Conservation (phyloP, 108 stramenopile genomes). For the Nitzschia inconspicua region DNA sequence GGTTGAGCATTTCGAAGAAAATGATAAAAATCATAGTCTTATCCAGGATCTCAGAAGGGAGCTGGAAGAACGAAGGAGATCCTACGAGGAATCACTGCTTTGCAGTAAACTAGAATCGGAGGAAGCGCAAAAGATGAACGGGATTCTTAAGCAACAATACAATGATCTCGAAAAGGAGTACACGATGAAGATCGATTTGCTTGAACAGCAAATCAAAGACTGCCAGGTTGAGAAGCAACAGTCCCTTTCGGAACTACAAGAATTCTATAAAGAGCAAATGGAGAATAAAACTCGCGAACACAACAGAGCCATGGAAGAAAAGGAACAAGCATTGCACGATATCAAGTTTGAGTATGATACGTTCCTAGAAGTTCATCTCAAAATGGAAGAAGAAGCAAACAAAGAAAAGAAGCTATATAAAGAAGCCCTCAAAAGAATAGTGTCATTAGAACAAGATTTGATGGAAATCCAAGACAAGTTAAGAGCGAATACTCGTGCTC, state of each 20-base stretch:
- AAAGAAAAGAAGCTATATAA: neutral
- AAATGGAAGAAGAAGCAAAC: slow-evolving; percentile 4
- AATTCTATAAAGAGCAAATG: neutral
- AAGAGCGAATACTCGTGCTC: neutral
- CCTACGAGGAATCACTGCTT: neutral
- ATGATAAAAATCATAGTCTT: too few relatives aligned
- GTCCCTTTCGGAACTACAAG: neutral
- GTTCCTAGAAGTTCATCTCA: slow-evolving; percentile 7
- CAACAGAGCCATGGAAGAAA: neutral
- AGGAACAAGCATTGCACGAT: neutral
- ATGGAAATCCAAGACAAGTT: neutral
- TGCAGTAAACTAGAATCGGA: neutral
- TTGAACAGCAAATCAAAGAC: slow-evolving; percentile 2
- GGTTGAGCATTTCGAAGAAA: too few relatives aligned
- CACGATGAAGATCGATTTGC: neutral
- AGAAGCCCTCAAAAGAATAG: too few relatives aligned
- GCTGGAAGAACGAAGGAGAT: too few relatives aligned
- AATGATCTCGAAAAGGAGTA: slow-evolving; percentile 8
- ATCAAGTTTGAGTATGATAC: slow-evolving; percentile 8
- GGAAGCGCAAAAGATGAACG: neutral
- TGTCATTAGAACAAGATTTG: neutral
- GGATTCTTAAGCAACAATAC: neutral
- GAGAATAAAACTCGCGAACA: neutral
- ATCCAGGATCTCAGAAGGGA: too few relatives aligned
- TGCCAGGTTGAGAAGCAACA: neutral